These are phyloP conservation scores for Cystoderma amianthinum DNA, from an alignment of 768 basidiomycete species.

Conservation along the genomic window DNA sequence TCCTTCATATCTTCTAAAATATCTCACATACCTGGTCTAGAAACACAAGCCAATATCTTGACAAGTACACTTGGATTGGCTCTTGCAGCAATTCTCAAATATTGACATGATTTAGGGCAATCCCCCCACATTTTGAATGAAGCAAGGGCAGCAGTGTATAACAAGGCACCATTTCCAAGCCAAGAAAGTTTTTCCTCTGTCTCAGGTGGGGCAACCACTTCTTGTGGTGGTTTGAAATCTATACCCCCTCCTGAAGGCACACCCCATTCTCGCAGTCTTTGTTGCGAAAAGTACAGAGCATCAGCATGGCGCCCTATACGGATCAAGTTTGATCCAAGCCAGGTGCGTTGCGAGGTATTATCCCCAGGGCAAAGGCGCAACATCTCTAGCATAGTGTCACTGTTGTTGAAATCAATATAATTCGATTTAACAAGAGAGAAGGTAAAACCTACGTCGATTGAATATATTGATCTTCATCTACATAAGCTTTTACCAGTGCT, in stretches of 20 bases:
- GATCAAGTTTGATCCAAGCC: conserved; percentile 30
- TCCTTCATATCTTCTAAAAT: neutral
- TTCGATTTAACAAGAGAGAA: neutral
- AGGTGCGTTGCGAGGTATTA: conserved; percentile 27
- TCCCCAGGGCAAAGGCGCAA: conserved; percentile 36
- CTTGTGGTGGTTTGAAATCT: conserved; percentile 16
- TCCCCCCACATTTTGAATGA: conserved; percentile 34
- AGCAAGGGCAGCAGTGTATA: conserved; percentile 35
- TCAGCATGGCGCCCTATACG: conserved; percentile 23
- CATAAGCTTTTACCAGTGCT: conserved; percentile 25
- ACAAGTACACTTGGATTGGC: conserved; percentile 26
- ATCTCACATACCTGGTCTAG: conserved; percentile 25
- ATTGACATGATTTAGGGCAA: conserved; percentile 27
- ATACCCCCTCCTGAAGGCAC: conserved; percentile 15
- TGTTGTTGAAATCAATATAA: conserved; percentile 7
- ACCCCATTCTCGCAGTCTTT: conserved; percentile 12
- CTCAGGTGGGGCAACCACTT: conserved; percentile 10
- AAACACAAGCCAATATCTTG: conserved; percentile 29
- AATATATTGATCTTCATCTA: conserved; percentile 21
- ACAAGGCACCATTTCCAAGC: conserved; percentile 9
- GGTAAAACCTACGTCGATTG: conserved; percentile 23
- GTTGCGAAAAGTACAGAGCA: conserved; percentile 33
- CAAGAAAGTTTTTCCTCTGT: conserved; percentile 6
- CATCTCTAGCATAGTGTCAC: conserved; percentile 30
- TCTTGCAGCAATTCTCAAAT: conserved; percentile 25